A percentile compares a stretch with the other conserved stretches of the same genome.
Conservation (phyloP, 352 stramenopile species). For the Phytopythium mirpurense region DNA sequence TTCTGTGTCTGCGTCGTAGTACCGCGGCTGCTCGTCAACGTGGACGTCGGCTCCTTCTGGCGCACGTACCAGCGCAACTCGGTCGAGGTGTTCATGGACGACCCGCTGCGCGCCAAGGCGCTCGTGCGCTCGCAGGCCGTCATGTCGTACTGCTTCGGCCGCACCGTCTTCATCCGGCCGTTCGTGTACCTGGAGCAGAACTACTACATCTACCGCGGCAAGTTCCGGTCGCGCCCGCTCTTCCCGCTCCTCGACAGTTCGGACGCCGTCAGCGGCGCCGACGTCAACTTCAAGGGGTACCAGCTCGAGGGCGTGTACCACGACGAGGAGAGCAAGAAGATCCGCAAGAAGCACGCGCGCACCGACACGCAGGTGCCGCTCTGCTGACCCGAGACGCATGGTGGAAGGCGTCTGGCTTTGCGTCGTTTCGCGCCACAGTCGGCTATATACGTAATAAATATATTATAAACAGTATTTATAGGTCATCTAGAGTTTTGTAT, state of each 20-base stretch:
- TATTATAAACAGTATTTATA: too few species aligned
- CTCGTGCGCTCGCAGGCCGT: conserved; percentile 14
- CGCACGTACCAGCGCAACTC: conserved; percentile 21
- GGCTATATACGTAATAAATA: too few species aligned
- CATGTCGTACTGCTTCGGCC: conserved; percentile 20
- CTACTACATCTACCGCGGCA: conserved; percentile 18
- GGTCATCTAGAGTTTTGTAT: too few species aligned
- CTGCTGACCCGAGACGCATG: too few species aligned
- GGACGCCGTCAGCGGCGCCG: conserved; percentile 7
- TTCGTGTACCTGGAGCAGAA: conserved; percentile 24
- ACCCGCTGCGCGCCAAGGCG: conserved; percentile 17
- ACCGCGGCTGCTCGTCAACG: conserved; percentile 6
- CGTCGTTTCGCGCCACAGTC: too few species aligned
- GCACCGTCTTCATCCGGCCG: conserved; percentile 17
- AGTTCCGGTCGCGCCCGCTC: conserved; percentile 11
- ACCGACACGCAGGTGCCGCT: conserved; percentile 3
- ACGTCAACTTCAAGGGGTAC: conserved; percentile 13
- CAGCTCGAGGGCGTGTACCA: conserved; percentile 13
- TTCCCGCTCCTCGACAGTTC: conserved; percentile 11
- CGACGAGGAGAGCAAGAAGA: conserved; percentile 11
- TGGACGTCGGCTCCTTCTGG: conserved; percentile 15
- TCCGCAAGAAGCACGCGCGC: conserved; percentile 7
- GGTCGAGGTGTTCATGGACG: conserved; percentile 20
- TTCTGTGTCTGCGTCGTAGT: conserved; percentile 9
- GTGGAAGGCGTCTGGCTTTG: too few species aligned